Percentiles rank a stretch among this genome's conserved stretches.
These are phyloP conservation scores for Kwoniella dejecticola DNA, from an alignment of 768 basidiomycete species.

Conservation along the genomic window DNA sequence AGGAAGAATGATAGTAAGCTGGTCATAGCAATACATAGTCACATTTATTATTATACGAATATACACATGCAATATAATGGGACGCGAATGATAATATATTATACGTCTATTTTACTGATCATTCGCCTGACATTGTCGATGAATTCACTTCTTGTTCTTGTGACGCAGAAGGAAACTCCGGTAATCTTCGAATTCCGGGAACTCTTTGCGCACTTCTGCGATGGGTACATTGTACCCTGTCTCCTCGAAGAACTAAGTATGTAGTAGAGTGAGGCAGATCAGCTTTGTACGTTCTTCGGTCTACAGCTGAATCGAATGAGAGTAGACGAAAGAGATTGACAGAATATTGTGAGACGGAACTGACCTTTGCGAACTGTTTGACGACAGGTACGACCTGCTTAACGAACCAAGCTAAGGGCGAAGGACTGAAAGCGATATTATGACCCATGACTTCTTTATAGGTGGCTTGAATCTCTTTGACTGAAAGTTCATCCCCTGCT, in stretches of 20 bases:
- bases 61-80: too few species aligned
- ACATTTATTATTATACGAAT: too few species aligned
- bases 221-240: constrained; percentile 19
- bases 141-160: constrained; percentile 1
- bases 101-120: too few species aligned
- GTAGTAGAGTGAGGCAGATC: background rate
- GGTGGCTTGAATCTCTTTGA: constrained; percentile 18
- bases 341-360: too few species aligned
- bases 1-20: too few species aligned
- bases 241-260: constrained; percentile 18
- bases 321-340: too few species aligned
- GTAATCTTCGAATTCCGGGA: constrained; percentile 20
- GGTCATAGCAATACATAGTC: too few species aligned
- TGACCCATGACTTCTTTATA: constrained; percentile 25
- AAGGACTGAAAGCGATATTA: constrained; percentile 1
- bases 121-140: too few species aligned
- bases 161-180: constrained; percentile 13
- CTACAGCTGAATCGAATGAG: too few species aligned
- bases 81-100: too few species aligned
- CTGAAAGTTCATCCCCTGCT: constrained; percentile 27
- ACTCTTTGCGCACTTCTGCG: constrained; percentile 6
- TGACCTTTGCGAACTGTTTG: constrained; percentile 8
- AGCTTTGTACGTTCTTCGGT: too few species aligned
- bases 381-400: constrained; percentile 11
- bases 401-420: constrained; percentile 7